These are phyloP conservation scores for Penicillium cataractarum DNA, from an alignment of 495 filamentous ascomycete genomes.

Conservation along the genomic window DNA sequence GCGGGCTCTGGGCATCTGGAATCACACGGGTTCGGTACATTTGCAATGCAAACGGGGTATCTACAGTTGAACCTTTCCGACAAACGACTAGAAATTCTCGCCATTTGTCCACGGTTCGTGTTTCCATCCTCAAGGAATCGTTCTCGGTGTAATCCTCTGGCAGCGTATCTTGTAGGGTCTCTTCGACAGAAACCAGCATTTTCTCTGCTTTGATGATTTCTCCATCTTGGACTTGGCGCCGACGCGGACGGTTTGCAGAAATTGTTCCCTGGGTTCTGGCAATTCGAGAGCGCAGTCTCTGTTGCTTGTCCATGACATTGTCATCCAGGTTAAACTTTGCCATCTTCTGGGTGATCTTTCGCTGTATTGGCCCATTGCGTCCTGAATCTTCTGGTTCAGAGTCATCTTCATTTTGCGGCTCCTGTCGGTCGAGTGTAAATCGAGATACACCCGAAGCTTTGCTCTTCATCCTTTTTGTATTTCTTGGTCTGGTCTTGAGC, in stretches of 20 bases:
- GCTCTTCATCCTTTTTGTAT: constrained; percentile 34
- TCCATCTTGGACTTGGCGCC: constrained; percentile 55
- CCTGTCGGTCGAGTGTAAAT: constrained; percentile 36
- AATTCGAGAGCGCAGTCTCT: constrained; percentile 38
- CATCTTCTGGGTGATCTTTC: constrained; percentile 32
- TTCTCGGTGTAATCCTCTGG: constrained; percentile 71
- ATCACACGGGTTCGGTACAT: constrained; percentile 75
- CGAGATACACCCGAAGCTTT: constrained; percentile 27
- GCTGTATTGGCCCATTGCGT: constrained; percentile 18
- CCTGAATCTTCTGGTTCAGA: constrained; percentile 2
- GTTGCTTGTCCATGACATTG: constrained; percentile 45
- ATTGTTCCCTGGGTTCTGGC: constrained; percentile 44
- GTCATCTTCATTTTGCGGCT: constrained; percentile 38
- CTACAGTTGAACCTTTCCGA: constrained; percentile 56
- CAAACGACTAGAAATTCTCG: constrained; percentile 73
- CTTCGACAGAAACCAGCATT: constrained; percentile 72
- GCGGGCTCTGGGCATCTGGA: constrained; percentile 58
- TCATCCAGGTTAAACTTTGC: constrained; percentile 52
- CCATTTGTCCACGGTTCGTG: constrained; percentile 68
- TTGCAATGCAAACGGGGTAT: constrained; percentile 61
- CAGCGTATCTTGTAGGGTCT: constrained; percentile 52
- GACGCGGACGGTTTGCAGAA: constrained; percentile 42
- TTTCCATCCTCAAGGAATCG: constrained; percentile 62
- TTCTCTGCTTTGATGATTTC: constrained; percentile 74
- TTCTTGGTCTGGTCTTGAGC: constrained; percentile 32